Evolutionary conservation across 768 basidiomycete genomes (phyloP).

Genomic region (Leccinum rimulosum): DNA sequence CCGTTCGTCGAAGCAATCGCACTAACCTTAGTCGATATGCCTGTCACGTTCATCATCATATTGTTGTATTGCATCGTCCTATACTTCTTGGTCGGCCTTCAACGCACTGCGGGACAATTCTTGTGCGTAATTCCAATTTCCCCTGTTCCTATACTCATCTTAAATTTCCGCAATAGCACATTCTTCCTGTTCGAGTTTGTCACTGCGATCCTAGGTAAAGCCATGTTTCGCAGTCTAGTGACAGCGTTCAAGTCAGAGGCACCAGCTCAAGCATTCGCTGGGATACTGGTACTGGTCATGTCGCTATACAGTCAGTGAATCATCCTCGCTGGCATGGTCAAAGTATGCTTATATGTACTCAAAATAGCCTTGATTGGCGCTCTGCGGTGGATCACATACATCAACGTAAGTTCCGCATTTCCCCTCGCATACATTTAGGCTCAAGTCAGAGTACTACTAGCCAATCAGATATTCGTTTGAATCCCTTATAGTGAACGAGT

Average conservation of each 20-base stretch:
- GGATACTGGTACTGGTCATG: conserved; percentile 50
- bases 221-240: conserved; percentile 69
- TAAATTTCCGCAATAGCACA: conserved; percentile 36
- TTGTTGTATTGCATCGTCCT: conserved; percentile 40
- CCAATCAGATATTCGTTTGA: conserved; percentile 70
- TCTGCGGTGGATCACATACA: conserved; percentile 62
- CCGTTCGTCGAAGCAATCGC: conserved; percentile 48
- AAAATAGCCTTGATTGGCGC: conserved; percentile 58
- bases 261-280: conserved; percentile 60
- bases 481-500: conserved; percentile 76
- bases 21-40: conserved; percentile 46
- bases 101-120: conserved; percentile 55
- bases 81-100: conserved; percentile 63
- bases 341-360: neutral
- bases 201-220: conserved; percentile 66
- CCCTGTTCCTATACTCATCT: conserved; percentile 8
- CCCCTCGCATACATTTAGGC: conserved; percentile 22
- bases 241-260: conserved; percentile 58
- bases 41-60: conserved; percentile 38
- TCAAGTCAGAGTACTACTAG: conserved; percentile 5
- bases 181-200: conserved; percentile 58
- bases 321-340: neutral
- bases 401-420: conserved; percentile 47
- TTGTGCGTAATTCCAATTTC: conserved; percentile 47
- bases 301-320: conserved; percentile 42